Conservation (phyloP, 2,329 filamentous ascomycete species). For the Scopulariopsis brevicaulis region DNA sequence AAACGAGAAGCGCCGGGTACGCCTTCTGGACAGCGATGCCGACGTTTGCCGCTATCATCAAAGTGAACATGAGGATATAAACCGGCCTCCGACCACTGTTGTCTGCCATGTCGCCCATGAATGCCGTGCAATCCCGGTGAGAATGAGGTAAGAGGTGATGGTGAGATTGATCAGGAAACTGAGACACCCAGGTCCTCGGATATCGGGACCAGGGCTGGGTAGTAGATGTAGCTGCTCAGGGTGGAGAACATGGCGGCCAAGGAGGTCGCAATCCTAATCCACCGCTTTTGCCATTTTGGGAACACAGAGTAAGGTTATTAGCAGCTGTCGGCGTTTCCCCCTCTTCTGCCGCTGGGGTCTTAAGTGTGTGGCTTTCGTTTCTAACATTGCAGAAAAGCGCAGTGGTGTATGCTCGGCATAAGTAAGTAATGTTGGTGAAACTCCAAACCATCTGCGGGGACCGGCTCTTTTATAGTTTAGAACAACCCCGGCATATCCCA, state of each 20-base stretch:
- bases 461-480: no score
- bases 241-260: conserved; percentile 8
- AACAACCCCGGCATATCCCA: no score
- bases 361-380: no score
- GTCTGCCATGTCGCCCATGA: conserved; percentile 51
- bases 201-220: conserved; percentile 27
- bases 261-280: conserved; percentile 5
- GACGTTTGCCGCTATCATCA: conserved; percentile 32
- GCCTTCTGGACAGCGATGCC: conserved; percentile 37
- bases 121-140: conserved; percentile 49
- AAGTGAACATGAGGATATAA: conserved; percentile 37
- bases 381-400: no score
- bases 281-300: conserved; percentile 3
- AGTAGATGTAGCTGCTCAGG: conserved; percentile 48
- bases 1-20: conserved; percentile 38
- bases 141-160: conserved; percentile 50
- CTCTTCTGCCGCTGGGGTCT: no score
- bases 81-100: conserved; percentile 39
- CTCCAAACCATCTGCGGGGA: no score
- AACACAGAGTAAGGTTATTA: neutral
- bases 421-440: no score
- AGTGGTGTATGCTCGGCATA: no score
- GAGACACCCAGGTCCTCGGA: conserved; percentile 25
- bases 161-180: conserved; percentile 33
- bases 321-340: no score